These are phyloP conservation scores for Wickerhamomyces bovis DNA, from an alignment of 805 yeast species.

Conservation along the genomic window DNA sequence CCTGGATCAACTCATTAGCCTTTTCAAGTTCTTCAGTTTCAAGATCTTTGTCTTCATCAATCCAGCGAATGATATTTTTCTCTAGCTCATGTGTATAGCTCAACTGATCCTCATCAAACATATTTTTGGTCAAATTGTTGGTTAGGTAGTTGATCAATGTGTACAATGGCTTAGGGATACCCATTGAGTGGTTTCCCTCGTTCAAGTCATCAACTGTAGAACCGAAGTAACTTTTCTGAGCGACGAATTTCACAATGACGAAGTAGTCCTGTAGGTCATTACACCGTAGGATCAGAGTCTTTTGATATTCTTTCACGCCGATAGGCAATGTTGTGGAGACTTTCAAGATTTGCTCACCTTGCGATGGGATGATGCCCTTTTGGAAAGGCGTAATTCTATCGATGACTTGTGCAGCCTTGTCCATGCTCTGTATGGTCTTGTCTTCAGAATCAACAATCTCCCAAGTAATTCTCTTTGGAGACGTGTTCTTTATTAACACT, in stretches of 20 bases:
- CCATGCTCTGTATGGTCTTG: slow-evolving; percentile 8
- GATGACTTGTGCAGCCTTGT: slow-evolving; percentile 17
- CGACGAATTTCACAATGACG: slow-evolving; percentile 23
- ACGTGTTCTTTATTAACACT: slow-evolving; percentile 28
- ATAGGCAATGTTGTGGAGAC: slow-evolving; percentile 22
- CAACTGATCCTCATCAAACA: slow-evolving; percentile 21
- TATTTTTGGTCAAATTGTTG: slow-evolving; percentile 18
- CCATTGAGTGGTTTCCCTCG: slow-evolving; percentile 16
- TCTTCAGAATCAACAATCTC: slow-evolving; percentile 26
- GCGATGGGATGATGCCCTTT: slow-evolving; percentile 27
- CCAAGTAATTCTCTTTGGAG: slow-evolving; percentile 23
- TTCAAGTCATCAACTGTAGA: slow-evolving; percentile 26
- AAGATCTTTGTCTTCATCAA: slow-evolving; percentile 20
- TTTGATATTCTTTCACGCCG: slow-evolving; percentile 19
- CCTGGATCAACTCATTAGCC: slow-evolving; percentile 11
- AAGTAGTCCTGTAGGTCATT: slow-evolving; percentile 28
- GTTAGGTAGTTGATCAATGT: slow-evolving; percentile 25
- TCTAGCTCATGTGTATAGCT: slow-evolving; percentile 16
- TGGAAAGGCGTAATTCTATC: slow-evolving; percentile 14
- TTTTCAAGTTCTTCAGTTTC: slow-evolving; percentile 9
- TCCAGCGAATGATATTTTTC: slow-evolving; percentile 15
- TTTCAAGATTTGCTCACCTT: slow-evolving; percentile 18
- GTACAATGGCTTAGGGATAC: slow-evolving; percentile 28
- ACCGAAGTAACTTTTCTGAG: slow-evolving; percentile 25
- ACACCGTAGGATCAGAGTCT: slow-evolving; percentile 24